Conservation (phyloP, 306 rosid genomes). For the Lathyrus oleraceus region DNA sequence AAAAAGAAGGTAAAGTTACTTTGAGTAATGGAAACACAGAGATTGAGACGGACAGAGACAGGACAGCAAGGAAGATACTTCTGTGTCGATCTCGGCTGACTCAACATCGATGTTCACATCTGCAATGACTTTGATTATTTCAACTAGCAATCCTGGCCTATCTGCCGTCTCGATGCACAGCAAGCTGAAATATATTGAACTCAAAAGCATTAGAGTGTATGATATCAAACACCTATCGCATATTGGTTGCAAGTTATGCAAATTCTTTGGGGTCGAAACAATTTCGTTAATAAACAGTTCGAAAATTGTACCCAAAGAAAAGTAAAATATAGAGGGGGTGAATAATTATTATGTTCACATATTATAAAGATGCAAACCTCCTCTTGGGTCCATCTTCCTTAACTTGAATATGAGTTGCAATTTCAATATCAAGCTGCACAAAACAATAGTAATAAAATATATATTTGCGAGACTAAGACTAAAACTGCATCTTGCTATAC, state of each 20-base stretch:
- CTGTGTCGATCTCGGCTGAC: constrained; percentile 92
- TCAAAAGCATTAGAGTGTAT: constrained; percentile 38
- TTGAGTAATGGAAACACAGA: constrained; percentile 13
- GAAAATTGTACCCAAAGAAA: neutral
- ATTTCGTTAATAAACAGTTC: constrained; percentile 1
- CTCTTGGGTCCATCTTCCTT: constrained; percentile 88
- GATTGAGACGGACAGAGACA: constrained; percentile 13
- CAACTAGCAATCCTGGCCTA: constrained; percentile 85
- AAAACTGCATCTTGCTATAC: constrained; percentile 19
- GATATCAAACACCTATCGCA: constrained; percentile 30
- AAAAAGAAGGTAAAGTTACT: constrained; percentile 35
- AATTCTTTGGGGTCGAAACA: constrained; percentile 4
- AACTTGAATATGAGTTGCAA: constrained; percentile 79
- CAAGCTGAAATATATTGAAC: constrained; percentile 59
- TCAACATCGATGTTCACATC: constrained; percentile 93
- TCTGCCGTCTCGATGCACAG: constrained; percentile 90
- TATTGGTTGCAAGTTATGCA: constrained; percentile 19
- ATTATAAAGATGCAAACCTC: constrained; percentile 65
- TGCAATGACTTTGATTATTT: constrained; percentile 79
- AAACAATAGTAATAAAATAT: constrained; percentile 31
- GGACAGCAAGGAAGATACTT: constrained; percentile 49
- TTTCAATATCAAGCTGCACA: constrained; percentile 70
- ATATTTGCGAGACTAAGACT: constrained; percentile 24
- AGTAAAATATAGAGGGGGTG: neutral
- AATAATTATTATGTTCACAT: constrained; percentile 10